These are phyloP conservation scores for Cordyceps fumosorosea DNA, from an alignment of 2,329 filamentous ascomycete genomes.

Conservation along the genomic window DNA sequence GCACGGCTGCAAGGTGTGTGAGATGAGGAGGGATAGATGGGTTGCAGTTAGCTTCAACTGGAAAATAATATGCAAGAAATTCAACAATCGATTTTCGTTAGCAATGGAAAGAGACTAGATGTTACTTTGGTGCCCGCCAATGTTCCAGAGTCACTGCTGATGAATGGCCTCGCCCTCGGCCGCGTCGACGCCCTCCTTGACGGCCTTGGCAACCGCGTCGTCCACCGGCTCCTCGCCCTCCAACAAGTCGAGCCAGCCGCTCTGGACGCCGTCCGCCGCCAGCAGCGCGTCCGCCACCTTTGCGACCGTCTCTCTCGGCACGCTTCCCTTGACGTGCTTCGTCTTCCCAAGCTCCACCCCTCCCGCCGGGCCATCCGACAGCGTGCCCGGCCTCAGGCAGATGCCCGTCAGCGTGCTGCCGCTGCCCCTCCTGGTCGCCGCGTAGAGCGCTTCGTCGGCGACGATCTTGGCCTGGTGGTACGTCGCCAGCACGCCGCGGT, in stretches of 20 bases:
- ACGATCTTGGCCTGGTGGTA: slow-evolving; percentile 57
- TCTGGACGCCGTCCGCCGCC: slow-evolving; percentile 39
- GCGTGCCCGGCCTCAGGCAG: slow-evolving; percentile 44
- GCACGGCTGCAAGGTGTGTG: not conserved
- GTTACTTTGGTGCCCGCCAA: slow-evolving; percentile 2
- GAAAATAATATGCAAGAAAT: not conserved
- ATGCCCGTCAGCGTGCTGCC: slow-evolving; percentile 39
- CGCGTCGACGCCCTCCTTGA: slow-evolving; percentile 43
- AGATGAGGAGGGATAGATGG: not conserved
- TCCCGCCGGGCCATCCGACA: slow-evolving; percentile 44
- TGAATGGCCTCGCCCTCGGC: slow-evolving; percentile 45
- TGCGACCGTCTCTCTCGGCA: slow-evolving; percentile 55
- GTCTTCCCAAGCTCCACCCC: slow-evolving; percentile 43
- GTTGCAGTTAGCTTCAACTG: no score
- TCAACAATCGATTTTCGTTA: not conserved
- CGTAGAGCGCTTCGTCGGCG: slow-evolving; percentile 51
- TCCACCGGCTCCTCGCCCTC: slow-evolving; percentile 45
- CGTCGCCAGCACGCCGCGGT: slow-evolving; percentile 35
- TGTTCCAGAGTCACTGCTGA: not conserved
- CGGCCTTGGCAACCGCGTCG: slow-evolving; percentile 40
- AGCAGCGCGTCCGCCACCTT: slow-evolving; percentile 49
- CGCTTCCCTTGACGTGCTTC: slow-evolving; percentile 29
- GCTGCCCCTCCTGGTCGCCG: slow-evolving; percentile 34
- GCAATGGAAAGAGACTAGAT: not conserved
- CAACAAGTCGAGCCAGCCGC: slow-evolving; percentile 48